These are phyloP conservation scores for Botrytis byssoidea DNA, from an alignment of 2,329 filamentous ascomycete species.

Conservation along the genomic window DNA sequence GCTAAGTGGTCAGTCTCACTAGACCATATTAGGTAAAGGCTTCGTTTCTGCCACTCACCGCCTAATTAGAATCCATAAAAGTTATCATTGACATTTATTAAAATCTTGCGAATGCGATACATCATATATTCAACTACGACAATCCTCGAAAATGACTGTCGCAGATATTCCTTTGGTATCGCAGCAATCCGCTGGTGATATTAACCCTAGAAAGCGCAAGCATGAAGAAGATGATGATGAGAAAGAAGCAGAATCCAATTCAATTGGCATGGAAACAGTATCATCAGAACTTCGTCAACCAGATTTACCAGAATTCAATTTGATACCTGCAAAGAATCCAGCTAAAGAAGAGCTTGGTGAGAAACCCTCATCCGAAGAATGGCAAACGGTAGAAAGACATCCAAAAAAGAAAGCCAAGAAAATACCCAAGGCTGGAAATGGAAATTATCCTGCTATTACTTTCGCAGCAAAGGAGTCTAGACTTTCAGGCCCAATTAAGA, in stretches of 20 bases:
- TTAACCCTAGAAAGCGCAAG: conserved; percentile 36
- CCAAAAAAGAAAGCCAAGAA: conserved; percentile 61
- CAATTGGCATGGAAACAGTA: conserved; percentile 29
- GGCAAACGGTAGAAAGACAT: conserved; percentile 53
- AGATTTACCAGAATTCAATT: conserved; percentile 39
- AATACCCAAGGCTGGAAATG: conserved; percentile 53
- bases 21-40: background rate
- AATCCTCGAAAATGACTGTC: conserved; percentile 10
- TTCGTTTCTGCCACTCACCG: conserved; percentile 11
- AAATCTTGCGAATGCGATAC: conserved; percentile 15
- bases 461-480: conserved; percentile 54
- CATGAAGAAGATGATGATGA: conserved; percentile 28
- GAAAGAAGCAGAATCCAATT: conserved; percentile 16
- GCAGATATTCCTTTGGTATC: conserved; percentile 16
- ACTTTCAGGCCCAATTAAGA: conserved; percentile 60
- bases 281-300: conserved; percentile 32
- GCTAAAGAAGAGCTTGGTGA: conserved; percentile 26
- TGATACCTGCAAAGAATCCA: conserved; percentile 32
- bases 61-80: conserved; percentile 1
- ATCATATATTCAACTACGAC: background rate
- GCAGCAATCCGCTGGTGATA: conserved; percentile 38
- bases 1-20: background rate
- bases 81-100: background rate
- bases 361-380: conserved; percentile 40
- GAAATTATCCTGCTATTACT: conserved; percentile 58